Conservation (phyloP, 2,329 filamentous ascomycete genomes). For the Phialemonium atrogriseum region DNA sequence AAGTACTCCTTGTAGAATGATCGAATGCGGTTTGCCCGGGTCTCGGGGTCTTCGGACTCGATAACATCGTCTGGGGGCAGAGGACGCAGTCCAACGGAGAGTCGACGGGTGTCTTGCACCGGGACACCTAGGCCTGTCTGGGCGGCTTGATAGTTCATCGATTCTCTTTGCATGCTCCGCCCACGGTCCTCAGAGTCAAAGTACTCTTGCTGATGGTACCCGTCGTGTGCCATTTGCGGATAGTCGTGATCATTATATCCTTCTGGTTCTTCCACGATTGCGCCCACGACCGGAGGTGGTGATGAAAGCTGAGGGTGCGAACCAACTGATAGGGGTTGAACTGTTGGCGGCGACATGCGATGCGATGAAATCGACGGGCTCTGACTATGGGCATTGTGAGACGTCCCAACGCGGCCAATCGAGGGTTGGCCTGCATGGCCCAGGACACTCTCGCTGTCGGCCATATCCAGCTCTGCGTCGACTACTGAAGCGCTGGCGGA, state of each 20-base stretch:
- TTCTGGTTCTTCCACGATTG: conserved; percentile 21
- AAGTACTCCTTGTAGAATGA: conserved; percentile 99
- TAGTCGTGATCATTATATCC: conserved; percentile 25
- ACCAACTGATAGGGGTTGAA: background rate
- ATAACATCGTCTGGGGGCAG: conserved; percentile 76
- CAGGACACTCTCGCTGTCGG: too few relatives aligned
- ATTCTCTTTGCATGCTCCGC: conserved; percentile 22
- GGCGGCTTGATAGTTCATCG: conserved; percentile 19
- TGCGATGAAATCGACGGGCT: background rate
- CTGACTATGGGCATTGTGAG: too few relatives aligned
- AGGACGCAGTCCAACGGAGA: conserved; percentile 71
- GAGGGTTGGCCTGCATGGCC: too few relatives aligned
- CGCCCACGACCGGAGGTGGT: conserved; percentile 11
- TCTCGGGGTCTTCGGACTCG: conserved; percentile 81
- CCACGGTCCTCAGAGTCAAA: conserved; percentile 26
- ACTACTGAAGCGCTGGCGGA: conserved; percentile 8
- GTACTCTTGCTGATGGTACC: conserved; percentile 14
- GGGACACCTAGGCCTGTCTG: conserved; percentile 42
- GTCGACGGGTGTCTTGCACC: conserved; percentile 43
- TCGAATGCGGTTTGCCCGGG: conserved; percentile 89
- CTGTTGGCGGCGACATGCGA: conserved; percentile 1
- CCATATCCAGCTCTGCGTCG: conserved; percentile 5
- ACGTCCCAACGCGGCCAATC: too few relatives aligned
- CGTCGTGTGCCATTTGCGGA: conserved; percentile 9
- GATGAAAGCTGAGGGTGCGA: background rate